A percentile compares a stretch with the other conserved stretches of the same genome.
These are phyloP conservation scores for Cryptosporidium bovis DNA, from an alignment of 169 alveolate genomes.

Conservation along the genomic window DNA sequence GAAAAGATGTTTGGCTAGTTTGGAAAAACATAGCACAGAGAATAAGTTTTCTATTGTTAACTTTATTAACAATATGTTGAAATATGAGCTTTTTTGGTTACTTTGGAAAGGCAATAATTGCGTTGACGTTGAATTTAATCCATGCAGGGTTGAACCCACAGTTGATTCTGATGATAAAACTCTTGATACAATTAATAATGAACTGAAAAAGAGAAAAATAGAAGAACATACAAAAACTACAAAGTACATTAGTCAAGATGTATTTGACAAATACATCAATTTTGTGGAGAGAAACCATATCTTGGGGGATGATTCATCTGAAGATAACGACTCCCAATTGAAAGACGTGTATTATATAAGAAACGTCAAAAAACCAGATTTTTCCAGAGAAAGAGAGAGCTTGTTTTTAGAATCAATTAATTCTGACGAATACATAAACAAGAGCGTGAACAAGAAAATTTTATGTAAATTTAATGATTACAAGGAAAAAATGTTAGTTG, in stretches of 20 bases:
- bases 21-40: conserved; percentile 17
- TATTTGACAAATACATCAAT: conserved; percentile 42
- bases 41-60: background rate
- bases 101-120: conserved; percentile 45
- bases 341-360: background rate
- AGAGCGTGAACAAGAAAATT: conserved; percentile 15
- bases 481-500: conserved; percentile 41
- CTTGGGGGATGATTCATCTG: background rate
- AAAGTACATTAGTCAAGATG: conserved; percentile 23
- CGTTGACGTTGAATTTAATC: conserved; percentile 2
- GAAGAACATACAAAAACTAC: conserved; percentile 22
- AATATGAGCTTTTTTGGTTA: conserved; percentile 60
- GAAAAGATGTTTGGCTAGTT: conserved; percentile 15
- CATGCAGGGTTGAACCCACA: background rate
- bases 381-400: conserved; percentile 45
- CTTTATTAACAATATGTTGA: conserved; percentile 28
- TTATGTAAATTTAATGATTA: conserved; percentile 31
- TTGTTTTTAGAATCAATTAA: conserved; percentile 22
- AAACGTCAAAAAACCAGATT: conserved; percentile 34
- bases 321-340: background rate
- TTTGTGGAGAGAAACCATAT: conserved; percentile 1
- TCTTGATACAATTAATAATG: background rate
- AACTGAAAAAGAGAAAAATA: conserved; percentile 33
- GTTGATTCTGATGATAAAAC: background rate
- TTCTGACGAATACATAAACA: conserved; percentile 2